Base-by-base conservation (phyloP, 2,329 filamentous ascomycete species). In the Penicillium brasilianum region DNA sequence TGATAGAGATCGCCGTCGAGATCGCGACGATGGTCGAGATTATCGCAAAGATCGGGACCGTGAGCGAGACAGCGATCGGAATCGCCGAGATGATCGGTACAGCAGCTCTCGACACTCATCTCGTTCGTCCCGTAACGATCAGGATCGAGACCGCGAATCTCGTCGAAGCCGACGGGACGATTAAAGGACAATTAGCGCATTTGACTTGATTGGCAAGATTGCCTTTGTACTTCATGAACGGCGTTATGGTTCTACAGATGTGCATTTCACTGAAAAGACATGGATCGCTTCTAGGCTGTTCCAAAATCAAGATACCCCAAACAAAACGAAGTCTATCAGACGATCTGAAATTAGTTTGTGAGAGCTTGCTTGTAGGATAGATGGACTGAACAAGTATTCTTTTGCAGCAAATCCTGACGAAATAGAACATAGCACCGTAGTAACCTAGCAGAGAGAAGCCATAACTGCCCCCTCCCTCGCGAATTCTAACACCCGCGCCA, bases 91-190 rank as follows among this genome's bases (percentile, higher is more conserved):
- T 60, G 73, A 77, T 28, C 67, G 68, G n/a, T 69, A 76, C 54
- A 71, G 62, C 60, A 69, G 67, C 52, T 75, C 74, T 16, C 65
- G 72, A 50, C 69, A 73, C 57, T 76, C 74, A 16, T 76, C 73
- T 11, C 65, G 71, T 58, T 68, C 71, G 14, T 77, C 74, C 18
- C 71, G 73, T 48, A 65, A 68, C 57, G 68, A 75, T 53, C 67
- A 69, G 14, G 70, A 75, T 56, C 39, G 39, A n/a, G 39, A 43
- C 18, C 39, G 39, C 18, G 69, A 73, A 53, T 75, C 73, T 55
- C 65, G 71, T 53, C 69, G 72, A 43, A 71, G 72, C 55, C 66
- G 70, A 32, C 72, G 69, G 49, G 64, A 72, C 50, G 68, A 73
- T 64, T 71, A 71, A 62, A 54, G 54, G 64, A 34, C 9, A n/a